Evolutionary conservation across 164 flowering plant species (phyloP), one percentile per base, ranked within the genome.

Genomic region (Litsea cubeba): DNA sequence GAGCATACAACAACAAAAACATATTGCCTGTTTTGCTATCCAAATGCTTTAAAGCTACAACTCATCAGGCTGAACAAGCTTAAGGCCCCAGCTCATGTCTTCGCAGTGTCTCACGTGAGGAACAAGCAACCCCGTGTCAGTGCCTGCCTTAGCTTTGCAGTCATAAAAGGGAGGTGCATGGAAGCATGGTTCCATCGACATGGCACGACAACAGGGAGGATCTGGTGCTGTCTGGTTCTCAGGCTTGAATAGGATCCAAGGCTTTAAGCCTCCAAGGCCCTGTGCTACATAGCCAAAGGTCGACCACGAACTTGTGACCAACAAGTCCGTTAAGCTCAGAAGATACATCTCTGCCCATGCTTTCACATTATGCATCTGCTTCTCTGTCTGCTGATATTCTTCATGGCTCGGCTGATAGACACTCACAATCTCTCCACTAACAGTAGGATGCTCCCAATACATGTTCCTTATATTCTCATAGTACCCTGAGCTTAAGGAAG

Each of bases 271-370:
- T 70, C 95, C 96, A 50, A 94, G 91, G 46, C 94, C 84, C 73
- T 94, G 98, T 70, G 97, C 97, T 64, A 94, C 98, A 77, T 94
- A 92, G 8, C 97, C 98, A 58, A 94, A 94, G 32, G 97, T 94
- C 0, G 97, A 94, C 98, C 92, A 88, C 18, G 94, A 81, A 71
- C 98, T 94, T 20, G 95, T 92, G 24, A 94, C 81, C 83, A 89
- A 75, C 46, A 73, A 80, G 71, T 94, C 97, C 8, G 79, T 81
- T 69, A 92, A 76, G 78, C 98, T 91, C 60, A 94, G 77, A 23
- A 94, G 71, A 75, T 94, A 94, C 89, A 94, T 94, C 68, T 94
- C 98, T 25, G 95, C 91, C 88, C 85, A 89, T 58, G 97, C 98
- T 79, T 94, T 92, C 76, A 78, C 78, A 79, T 90, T 85, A 81